phyloP scores from a whole-genome alignment of 257 asterid species.

The Sherardia arvensis region DNA sequence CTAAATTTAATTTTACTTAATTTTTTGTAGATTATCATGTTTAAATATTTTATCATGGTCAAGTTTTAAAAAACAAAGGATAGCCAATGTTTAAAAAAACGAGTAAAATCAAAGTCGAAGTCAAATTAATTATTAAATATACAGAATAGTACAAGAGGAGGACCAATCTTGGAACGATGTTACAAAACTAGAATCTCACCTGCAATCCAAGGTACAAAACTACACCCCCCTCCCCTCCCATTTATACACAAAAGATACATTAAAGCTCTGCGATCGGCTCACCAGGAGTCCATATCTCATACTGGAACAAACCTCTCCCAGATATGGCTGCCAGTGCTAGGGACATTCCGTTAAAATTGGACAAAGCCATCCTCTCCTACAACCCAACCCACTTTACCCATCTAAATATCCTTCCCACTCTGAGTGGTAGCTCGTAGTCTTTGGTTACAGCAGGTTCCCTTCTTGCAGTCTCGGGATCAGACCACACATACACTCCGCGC shows the following conservation, averaged over 20 bases:
- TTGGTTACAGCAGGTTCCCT: constrained; percentile 82
- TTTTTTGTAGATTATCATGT: too few relatives aligned
- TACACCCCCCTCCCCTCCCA: background rate
- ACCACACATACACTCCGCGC: constrained; percentile 89
- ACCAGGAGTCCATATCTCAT: background rate
- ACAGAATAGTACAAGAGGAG: background rate
- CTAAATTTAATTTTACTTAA: too few relatives aligned
- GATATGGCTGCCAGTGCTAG: background rate
- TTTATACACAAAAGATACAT: background rate
- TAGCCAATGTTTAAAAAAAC: too few relatives aligned
- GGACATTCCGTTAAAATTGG: background rate
- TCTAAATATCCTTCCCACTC: constrained; percentile 74
- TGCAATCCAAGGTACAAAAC: background rate
- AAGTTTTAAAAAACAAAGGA: too few relatives aligned
- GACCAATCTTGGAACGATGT: background rate
- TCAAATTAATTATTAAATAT: background rate
- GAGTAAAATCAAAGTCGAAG: too few relatives aligned
- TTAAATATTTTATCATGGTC: too few relatives aligned
- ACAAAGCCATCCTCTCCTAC: constrained; percentile 15
- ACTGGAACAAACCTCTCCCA: background rate
- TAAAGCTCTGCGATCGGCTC: background rate
- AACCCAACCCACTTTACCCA: constrained; percentile 99
- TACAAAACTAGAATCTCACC: background rate
- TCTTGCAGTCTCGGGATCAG: constrained; percentile 83
- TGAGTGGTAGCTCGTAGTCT: constrained; percentile 76